These are phyloP conservation scores for Wickerhamiella azymoides DNA, from an alignment of 805 yeast genomes.

Conservation along the genomic window DNA sequence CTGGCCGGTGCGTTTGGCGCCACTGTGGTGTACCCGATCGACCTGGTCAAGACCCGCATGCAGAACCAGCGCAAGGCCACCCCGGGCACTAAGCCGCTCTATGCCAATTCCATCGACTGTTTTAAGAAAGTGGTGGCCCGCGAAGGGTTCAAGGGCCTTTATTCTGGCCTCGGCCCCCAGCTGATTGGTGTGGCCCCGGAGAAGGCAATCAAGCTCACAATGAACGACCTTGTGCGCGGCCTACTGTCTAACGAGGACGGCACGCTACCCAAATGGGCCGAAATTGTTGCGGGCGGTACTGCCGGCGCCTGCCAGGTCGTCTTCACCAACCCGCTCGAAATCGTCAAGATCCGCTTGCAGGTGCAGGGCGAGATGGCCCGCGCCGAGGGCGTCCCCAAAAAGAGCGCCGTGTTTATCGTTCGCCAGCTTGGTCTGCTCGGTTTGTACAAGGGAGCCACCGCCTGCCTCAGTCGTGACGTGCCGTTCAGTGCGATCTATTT, in stretches of 20 bases:
- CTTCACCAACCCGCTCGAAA: slow-evolving; percentile 91
- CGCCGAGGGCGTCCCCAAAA: slow-evolving; percentile 25
- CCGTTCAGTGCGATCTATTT: slow-evolving; percentile 95
- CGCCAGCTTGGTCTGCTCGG: slow-evolving; percentile 71
- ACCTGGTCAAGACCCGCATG: slow-evolving; percentile 90
- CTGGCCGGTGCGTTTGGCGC: slow-evolving; percentile 98
- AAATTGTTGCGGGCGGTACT: slow-evolving; percentile 74
- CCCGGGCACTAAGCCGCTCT: slow-evolving; percentile 33
- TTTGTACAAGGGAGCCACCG: slow-evolving; percentile 78
- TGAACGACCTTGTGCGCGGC: slow-evolving; percentile 75
- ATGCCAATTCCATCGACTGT: slow-evolving; percentile 76
- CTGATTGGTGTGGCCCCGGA: slow-evolving; percentile 96
- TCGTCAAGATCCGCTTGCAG: slow-evolving; percentile 87
- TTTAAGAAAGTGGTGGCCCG: slow-evolving; percentile 56
- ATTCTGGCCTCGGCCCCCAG: slow-evolving; percentile 89
- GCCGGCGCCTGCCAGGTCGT: slow-evolving; percentile 97
- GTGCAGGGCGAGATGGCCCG: slow-evolving; percentile 67
- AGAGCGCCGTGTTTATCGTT: slow-evolving; percentile 58
- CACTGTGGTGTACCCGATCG: slow-evolving; percentile 94
- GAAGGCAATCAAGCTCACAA: slow-evolving; percentile 90
- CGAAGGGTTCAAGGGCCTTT: slow-evolving; percentile 77
- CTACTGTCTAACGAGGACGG: slow-evolving; percentile 46
- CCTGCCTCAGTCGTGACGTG: slow-evolving; percentile 87
- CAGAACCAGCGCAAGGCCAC: slow-evolving; percentile 76
- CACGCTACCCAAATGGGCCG: slow-evolving; percentile 41